Percentiles rank a stretch among this genome's conserved stretches.
Conservation (phyloP, 495 filamentous ascomycete species). For the Venustampulla echinocandica region DNA sequence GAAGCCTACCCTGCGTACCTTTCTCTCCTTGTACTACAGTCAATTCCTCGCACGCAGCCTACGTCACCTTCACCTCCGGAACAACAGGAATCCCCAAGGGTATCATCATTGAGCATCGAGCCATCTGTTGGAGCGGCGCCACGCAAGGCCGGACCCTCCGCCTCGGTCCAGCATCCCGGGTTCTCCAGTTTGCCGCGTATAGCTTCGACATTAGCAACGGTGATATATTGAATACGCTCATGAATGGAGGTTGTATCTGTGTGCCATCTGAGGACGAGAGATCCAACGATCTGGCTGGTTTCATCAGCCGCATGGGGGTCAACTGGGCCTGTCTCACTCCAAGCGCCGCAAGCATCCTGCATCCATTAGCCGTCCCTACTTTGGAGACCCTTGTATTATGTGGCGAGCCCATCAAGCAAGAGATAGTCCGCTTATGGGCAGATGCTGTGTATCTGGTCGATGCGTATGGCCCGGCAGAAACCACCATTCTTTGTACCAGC, state of each 20-base stretch:
- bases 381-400: no score
- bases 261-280: no score
- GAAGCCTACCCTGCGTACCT: slow-evolving; percentile 10
- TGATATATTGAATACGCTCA: neutral
- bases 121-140: neutral
- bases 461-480: no score
- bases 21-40: neutral
- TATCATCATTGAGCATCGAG: slow-evolving; percentile 14
- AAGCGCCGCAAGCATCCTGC: no score
- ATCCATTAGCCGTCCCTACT: no score
- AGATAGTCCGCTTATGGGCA: no score
- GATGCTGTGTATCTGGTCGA: no score
- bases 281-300: no score
- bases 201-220: neutral
- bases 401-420: no score
- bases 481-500: no score
- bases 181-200: slow-evolving; percentile 6
- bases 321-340: no score
- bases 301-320: no score
- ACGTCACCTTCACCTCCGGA: slow-evolving; percentile 40
- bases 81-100: slow-evolving; percentile 41
- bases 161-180: neutral
- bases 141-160: neutral
- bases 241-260: neutral
- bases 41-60: slow-evolving; percentile 20